These are phyloP conservation scores for Goniomonas avonlea DNA, from an alignment of 78 protist species.

Conservation along the genomic window DNA sequence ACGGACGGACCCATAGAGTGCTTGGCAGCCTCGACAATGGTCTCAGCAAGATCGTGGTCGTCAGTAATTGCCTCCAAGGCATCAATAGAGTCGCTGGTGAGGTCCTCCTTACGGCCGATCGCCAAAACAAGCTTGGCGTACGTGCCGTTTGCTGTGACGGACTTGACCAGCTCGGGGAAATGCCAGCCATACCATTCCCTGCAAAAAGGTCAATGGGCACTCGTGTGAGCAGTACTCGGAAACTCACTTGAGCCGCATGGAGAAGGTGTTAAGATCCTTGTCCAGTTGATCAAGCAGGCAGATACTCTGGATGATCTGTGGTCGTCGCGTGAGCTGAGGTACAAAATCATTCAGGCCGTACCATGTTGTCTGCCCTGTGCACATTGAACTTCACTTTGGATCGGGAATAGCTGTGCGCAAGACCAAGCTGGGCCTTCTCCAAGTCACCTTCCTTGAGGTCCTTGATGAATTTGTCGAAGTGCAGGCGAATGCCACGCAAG, in stretches of 20 bases:
- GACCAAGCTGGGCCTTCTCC: constrained; percentile 81
- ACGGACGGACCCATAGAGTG: constrained; percentile 90
- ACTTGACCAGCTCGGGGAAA: constrained; percentile 95
- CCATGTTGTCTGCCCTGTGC: constrained; percentile 96
- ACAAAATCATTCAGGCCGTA: constrained; percentile 16
- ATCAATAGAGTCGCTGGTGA: neutral
- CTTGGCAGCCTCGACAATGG: constrained; percentile 57
- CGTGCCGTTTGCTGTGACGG: constrained; percentile 74
- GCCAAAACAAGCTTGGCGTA: constrained; percentile 56
- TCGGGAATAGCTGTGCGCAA: constrained; percentile 88
- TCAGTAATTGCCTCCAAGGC: neutral
- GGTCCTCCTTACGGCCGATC: neutral
- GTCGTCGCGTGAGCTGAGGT: neutral
- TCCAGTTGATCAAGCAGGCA: constrained; percentile 90
- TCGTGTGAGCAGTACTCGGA: no score
- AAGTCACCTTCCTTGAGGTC: constrained; percentile 40
- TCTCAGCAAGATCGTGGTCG: neutral
- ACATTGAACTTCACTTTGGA: constrained; percentile 96
- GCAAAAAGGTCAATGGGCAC: no score
- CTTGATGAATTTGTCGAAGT: constrained; percentile 28
- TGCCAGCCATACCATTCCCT: constrained; percentile 99
- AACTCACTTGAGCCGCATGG: constrained; percentile 75
- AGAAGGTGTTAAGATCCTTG: constrained; percentile 93
- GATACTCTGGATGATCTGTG: constrained; percentile 71
- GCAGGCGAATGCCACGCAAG: constrained; percentile 76